phyloP scores from a whole-genome alignment of 2,329 filamentous ascomycete genomes.

The Microcyclosporella mali region DNA sequence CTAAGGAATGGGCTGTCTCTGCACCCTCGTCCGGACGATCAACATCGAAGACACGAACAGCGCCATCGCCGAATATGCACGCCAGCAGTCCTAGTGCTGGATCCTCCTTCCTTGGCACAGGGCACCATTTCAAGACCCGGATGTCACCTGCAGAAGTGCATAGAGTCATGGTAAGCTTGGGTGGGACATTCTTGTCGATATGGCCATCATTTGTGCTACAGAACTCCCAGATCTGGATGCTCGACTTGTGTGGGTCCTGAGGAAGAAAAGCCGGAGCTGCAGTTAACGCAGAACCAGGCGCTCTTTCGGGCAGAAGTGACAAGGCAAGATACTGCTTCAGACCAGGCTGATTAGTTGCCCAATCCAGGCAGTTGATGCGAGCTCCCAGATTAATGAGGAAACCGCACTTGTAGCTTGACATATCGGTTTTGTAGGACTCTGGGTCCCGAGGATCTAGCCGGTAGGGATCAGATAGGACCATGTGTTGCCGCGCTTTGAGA shows the following conservation, averaged over 20 bases:
- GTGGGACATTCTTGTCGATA: conserved; percentile 40
- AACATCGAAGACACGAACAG: conserved; percentile 50
- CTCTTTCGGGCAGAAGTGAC: conserved; percentile 21
- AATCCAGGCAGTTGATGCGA: conserved; percentile 46
- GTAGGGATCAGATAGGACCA: conserved; percentile 46
- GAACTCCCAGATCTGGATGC: conserved; percentile 56
- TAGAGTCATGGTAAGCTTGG: conserved; percentile 46
- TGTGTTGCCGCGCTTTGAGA: conserved; percentile 36
- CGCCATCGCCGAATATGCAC: conserved; percentile 54
- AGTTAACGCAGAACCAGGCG: conserved; percentile 26
- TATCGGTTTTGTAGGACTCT: conserved; percentile 3
- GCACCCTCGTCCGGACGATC: conserved; percentile 20
- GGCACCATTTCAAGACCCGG: conserved; percentile 53
- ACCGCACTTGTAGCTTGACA: conserved; percentile 26
- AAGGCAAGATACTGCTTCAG: conserved; percentile 53
- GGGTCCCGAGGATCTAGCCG: conserved; percentile 17
- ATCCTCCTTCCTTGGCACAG: conserved; percentile 33
- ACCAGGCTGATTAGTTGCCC: conserved; percentile 38
- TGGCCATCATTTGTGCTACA: conserved; percentile 33
- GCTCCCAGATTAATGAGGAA: conserved; percentile 55
- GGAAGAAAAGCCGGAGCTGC: conserved; percentile 47
- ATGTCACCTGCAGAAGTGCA: conserved; percentile 54
- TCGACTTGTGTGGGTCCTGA: conserved; percentile 43
- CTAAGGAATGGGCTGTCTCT: conserved; percentile 32
- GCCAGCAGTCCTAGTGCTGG: conserved; percentile 49